phyloP scores from a whole-genome alignment of 1,284 basidiomycete species.

The Xerocomus nothofagi region DNA sequence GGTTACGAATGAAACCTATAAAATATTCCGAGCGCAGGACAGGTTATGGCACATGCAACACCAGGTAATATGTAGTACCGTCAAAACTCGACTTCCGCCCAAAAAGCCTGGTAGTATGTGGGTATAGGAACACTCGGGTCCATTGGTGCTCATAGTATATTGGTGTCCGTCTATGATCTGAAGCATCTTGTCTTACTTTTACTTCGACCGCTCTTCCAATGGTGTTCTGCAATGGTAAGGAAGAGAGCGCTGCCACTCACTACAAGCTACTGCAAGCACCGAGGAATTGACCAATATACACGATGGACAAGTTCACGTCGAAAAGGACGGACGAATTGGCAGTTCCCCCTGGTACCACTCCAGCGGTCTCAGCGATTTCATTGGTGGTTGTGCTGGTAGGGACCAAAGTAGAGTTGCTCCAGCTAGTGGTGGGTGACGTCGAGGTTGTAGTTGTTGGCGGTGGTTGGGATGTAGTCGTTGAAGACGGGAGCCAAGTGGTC shows the following conservation, averaged over 20 bases:
- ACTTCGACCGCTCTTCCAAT: conserved; percentile 1
- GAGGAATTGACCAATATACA: conserved; percentile 27
- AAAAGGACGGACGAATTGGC: conserved; percentile 13
- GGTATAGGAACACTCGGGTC: conserved; percentile 31
- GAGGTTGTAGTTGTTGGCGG: conserved; percentile 30
- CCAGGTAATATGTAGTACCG: conserved; percentile 13
- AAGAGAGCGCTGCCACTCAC: conserved; percentile 7
- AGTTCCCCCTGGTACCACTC: conserved; percentile 2
- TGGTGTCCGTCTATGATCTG: conserved; percentile 21
- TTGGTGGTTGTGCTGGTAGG: conserved; percentile 22
- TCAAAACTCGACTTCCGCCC: conserved; percentile 7
- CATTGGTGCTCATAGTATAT: conserved; percentile 18
- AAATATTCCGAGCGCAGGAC: conserved; percentile 2
- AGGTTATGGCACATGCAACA: conserved; percentile 19
- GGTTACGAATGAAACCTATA: not conserved
- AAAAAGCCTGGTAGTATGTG: conserved; percentile 11
- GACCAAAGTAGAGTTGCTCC: conserved; percentile 10
- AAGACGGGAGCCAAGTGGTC: conserved; percentile 16
- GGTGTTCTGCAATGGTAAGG: conserved; percentile 1
- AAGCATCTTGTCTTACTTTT: conserved; percentile 22
- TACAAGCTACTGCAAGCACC: conserved; percentile 4
- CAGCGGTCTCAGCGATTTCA: conserved; percentile 9
- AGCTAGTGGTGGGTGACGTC: conserved; percentile 6
- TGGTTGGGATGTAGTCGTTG: conserved; percentile 30
- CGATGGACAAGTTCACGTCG: conserved; percentile 18